Conservation (phyloP, 2,329 filamentous ascomycete species). For the Diaporthe citriasiana region DNA sequence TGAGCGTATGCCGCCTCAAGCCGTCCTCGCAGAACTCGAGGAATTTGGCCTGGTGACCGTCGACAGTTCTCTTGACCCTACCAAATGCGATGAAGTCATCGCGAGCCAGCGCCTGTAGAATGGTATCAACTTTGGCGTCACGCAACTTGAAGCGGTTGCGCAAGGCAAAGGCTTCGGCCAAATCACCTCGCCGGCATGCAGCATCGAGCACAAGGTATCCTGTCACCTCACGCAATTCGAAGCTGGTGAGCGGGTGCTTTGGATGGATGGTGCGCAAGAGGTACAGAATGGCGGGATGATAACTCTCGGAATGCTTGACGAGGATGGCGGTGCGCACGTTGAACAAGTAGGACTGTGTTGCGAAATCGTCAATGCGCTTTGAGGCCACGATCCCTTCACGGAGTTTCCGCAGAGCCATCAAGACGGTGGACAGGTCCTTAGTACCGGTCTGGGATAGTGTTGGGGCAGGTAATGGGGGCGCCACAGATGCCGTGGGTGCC, state of each 20-base stretch:
- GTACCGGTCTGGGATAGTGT: slow-evolving; percentile 55
- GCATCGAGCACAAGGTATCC: slow-evolving; percentile 89
- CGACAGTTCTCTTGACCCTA: slow-evolving; percentile 77
- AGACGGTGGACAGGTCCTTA: slow-evolving; percentile 78
- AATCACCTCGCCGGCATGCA: slow-evolving; percentile 84
- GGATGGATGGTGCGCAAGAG: slow-evolving; percentile 81
- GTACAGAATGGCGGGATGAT: slow-evolving; percentile 87
- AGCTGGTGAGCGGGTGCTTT: slow-evolving; percentile 74
- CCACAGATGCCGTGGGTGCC: slow-evolving; percentile 28
- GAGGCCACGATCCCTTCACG: slow-evolving; percentile 90
- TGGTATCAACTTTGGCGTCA: slow-evolving; percentile 77
- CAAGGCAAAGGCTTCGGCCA: slow-evolving; percentile 80
- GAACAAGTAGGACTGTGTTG: slow-evolving; percentile 92
- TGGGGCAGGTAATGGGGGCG: slow-evolving; percentile 37
- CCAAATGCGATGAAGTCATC: slow-evolving; percentile 89
- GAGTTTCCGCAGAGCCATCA: slow-evolving; percentile 90
- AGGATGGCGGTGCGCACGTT: slow-evolving; percentile 88
- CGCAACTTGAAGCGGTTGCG: slow-evolving; percentile 72
- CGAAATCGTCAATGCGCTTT: slow-evolving; percentile 82
- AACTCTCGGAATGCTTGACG: slow-evolving; percentile 86
- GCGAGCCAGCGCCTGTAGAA: slow-evolving; percentile 79
- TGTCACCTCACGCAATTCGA: slow-evolving; percentile 84
- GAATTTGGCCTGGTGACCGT: slow-evolving; percentile 83
- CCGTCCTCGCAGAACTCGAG: slow-evolving; percentile 85
- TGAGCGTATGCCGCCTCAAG: slow-evolving; percentile 83